Base-by-base conservation (phyloP, 192 early-diverging fungal species). In the Coemansia sp. region DNA sequence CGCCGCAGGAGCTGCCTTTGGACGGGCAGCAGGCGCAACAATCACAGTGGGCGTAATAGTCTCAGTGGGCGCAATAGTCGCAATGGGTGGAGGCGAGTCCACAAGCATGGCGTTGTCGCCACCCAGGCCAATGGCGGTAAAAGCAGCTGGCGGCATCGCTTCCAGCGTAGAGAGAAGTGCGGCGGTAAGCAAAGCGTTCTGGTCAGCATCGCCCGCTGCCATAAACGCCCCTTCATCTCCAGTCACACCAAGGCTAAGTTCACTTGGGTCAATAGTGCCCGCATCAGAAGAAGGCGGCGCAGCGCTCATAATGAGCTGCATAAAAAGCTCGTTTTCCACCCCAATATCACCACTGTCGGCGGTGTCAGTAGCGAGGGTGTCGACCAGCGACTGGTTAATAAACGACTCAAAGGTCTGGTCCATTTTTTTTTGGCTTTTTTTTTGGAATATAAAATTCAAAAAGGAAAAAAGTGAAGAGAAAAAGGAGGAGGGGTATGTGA, bases 381-480 rank as follows among this genome's bases (percentile, higher is more conserved):
- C 78, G 32, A 81, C 67, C n/a, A 81, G 64, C 35, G 70, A 70
- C 70, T 75, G 78, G 64, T 75, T 73, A 38, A 81, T 81, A 62
- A 69, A 81, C 4, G 78, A 62, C 46, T 73, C 66, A 61, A 81
- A 75, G 46, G 55, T 69, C 23, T 74, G 67, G 39, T 66, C 70
- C 69, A 70, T 70, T 32, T 17, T n/a, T 43, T 10, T 37, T 37
- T 7, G 8, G 35, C 43, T 44, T 44, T 44, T 46, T 46, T 46
- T n/a, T n/a, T 17, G 4, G 44, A 19, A 47, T 19, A 9, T 6
- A 42, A 42, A 10, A 42, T 14, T 1, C 10, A 42, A 16, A 2
- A 42, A 13, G 11, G 13, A 26, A 14, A 4, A 42, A 16, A 42
- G 40, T 42, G 40, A 3, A 13, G 40, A 42, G 11, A 42, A 39